Evolutionary conservation across 495 filamentous ascomycete species (phyloP).

Genomic region (Pyrenopolyporus hunteri): DNA sequence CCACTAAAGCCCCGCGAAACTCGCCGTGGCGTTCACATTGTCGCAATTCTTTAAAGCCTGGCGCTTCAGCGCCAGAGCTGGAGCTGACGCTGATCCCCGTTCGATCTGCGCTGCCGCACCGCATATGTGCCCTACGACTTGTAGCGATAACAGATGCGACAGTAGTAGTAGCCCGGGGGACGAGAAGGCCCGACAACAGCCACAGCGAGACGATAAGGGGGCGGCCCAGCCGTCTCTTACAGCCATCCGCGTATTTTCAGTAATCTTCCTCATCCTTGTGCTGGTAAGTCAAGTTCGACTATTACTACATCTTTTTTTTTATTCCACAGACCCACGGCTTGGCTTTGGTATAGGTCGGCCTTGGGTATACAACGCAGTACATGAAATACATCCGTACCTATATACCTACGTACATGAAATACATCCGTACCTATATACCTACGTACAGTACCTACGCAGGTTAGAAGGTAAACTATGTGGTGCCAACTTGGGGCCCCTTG

Average conservation of each 20-base stretch:
- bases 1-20: conserved; percentile 46
- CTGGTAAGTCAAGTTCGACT: conserved; percentile 49
- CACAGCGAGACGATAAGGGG: conserved; percentile 20
- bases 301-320: conserved; percentile 4
- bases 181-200: conserved; percentile 22
- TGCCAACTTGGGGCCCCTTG: background rate
- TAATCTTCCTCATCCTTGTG: conserved; percentile 50
- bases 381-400: background rate
- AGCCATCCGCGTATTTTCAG: conserved; percentile 48
- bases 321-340: conserved; percentile 19
- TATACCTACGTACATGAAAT: background rate
- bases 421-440: conserved; percentile 15
- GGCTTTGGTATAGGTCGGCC: conserved; percentile 6
- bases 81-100: conserved; percentile 20
- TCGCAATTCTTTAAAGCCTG: conserved; percentile 34
- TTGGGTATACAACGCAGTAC: no score
- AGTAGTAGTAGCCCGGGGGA: background rate
- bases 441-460: background rate
- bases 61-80: conserved; percentile 44
- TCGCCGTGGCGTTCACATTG: conserved; percentile 41
- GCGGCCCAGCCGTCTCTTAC: conserved; percentile 20
- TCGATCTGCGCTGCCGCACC: conserved; percentile 15
- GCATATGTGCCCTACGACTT: no score
- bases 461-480: no score
- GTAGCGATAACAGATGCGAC: conserved; percentile 23